These are phyloP conservation scores for Colletotrichum euphorbiae DNA, from an alignment of 2,329 filamentous ascomycete species.

Conservation along the genomic window DNA sequence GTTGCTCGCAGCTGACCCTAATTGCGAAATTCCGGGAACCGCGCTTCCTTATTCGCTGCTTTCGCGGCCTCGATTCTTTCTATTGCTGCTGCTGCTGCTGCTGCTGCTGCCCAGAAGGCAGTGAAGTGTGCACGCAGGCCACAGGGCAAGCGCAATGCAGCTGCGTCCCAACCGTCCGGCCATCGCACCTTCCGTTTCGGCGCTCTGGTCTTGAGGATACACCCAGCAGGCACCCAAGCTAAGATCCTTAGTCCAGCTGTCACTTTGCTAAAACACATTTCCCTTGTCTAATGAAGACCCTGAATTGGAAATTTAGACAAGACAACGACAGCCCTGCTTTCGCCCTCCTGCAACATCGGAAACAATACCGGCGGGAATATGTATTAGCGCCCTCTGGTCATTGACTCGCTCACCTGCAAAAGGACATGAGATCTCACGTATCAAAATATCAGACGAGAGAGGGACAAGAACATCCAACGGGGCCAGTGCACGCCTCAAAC, in stretches of 20 bases:
- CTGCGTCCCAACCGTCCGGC: constrained; percentile 22
- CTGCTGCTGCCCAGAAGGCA: too few species aligned
- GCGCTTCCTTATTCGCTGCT: too few species aligned
- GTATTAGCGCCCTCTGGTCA: constrained; percentile 16
- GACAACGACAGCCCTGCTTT: constrained; percentile 18
- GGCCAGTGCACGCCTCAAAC: constrained; percentile 20
- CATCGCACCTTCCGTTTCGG: background rate
- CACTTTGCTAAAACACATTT: background rate
- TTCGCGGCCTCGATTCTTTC: too few species aligned
- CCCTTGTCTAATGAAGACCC: background rate
- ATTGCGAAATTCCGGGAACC: background rate
- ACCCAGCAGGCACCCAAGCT: too few species aligned
- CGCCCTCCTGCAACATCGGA: constrained; percentile 16
- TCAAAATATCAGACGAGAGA: constrained; percentile 37
- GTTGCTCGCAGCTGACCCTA: background rate
- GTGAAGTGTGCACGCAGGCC: background rate
- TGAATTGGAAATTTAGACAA: background rate
- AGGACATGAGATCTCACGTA: constrained; percentile 23
- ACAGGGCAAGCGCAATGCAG: constrained; percentile 6
- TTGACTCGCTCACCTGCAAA: constrained; percentile 32
- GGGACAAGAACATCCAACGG: constrained; percentile 10
- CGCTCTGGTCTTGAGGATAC: too few species aligned
- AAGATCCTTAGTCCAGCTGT: background rate
- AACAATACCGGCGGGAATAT: constrained; percentile 21
- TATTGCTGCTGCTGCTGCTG: too few species aligned